Base-by-base conservation (phyloP, 1,284 basidiomycete genomes). In the Hemileia vastatrix region DNA sequence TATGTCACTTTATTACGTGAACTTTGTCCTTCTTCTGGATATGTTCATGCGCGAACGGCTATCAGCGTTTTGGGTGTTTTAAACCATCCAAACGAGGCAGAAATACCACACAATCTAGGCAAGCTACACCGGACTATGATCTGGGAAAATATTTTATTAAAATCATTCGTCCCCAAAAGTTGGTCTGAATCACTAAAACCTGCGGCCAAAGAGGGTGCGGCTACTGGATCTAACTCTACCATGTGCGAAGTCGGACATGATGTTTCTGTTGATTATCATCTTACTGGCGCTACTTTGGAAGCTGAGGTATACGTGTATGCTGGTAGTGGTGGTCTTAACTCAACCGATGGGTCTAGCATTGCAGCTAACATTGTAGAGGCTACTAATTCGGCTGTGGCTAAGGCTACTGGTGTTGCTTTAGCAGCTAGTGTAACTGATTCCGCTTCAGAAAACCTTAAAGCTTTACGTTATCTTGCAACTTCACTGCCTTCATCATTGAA, bases 71-170 rank as follows among this genome's bases (percentile, higher is more conserved):
- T 97, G 33, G 85, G 88, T 71, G 83, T 83, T 2, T 77, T 96
- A 40, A 85, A 86, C 78, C 81, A 80, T 21, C 78, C 78, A 4
- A 82, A 82, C 23, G 81, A 85, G 9, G 80, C 83, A 3, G 81
- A 85, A 63, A 83, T 90, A 24, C 77, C 97, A 27, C 76, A 80
- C 4, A 83, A 89, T 66, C 80, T 98, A 27, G 93, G 91, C 6
- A 77, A 82, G 31, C 78, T 97, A 9, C 90, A 95, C 73, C 84
- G 90, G n/a, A 82, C 84, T 2, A 84, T 83, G 66, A 81, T 88
- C 15, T 92, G 88, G 88, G 89, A 94, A 77, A 88, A 88, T 68
- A 85, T 91, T 54, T 78, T 85, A 24, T 80, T 93, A 66, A 89
- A 88, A 70, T 78, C 79, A 21, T 81, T 80, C 21, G 75, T 86